Base-by-base conservation (phyloP, 306 rosid genomes). In the Vicia faba region DNA sequence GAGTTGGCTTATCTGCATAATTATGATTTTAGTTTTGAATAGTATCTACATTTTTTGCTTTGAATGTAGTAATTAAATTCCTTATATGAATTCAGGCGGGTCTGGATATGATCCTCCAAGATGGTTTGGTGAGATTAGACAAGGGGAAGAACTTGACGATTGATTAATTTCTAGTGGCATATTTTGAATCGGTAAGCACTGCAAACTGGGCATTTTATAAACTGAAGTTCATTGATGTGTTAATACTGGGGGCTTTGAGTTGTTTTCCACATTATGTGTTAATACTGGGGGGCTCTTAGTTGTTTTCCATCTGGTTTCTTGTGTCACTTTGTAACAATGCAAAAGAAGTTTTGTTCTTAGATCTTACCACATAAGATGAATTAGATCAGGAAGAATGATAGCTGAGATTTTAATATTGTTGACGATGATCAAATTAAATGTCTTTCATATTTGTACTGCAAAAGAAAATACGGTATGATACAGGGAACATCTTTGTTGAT, bases 71-170 rank as follows among this genome's bases (percentile, higher is more conserved):
- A 11, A 46, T 39, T 58, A 12, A 7, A 11, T 71, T 45, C 46
- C 0, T 64, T 7, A 31, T 38, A 2, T 19, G 8, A 13, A n/a
- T 70, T 28, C 70, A 87, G 96, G 96, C 73, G 92, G 96, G 36
- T 82, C 81, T 64, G 95, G 98, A 38, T 89, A 81, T 78, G 98
- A 92, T 87, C 96, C 96, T 49, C 98, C 96, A 0, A 74, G 88
- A 75, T 92, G 96, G 98, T 92, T 89, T 67, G 88, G 70, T 44
- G 95, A 87, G 80, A 62, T 14, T 46, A 75, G 53, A 1, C 71
- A 78, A 28, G 61, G 70, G 16, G 88, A 85, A 76, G 89, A 92
- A 46, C 36, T 61, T 2, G 80, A 45, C 14, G 76, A 82, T 20
- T 82, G 76, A 80, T 38, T 67, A 8, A 14, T 57, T 44, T 26